Base-by-base conservation (phyloP, 768 basidiomycete genomes). In the Pleurotus giganteus region DNA sequence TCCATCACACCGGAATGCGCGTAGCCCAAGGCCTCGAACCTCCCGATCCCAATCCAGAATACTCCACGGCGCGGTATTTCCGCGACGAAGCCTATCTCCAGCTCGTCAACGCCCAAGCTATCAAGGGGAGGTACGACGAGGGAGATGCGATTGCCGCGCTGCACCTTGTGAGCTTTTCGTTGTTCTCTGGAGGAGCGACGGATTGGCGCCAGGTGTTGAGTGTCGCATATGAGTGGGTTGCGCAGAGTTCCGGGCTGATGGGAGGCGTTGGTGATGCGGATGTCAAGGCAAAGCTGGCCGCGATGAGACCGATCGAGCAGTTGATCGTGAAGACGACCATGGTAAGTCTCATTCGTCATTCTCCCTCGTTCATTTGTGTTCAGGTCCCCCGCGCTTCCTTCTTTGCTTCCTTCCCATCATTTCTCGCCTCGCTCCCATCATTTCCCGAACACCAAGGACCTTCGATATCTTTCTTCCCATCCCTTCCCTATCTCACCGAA, bases 91-190 rank as follows among this genome's bases (percentile, higher is more conserved):
- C 88, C n/a, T 74, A 76, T 39, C 80, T 79, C 59, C 83, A 85
- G 63, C 73, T 91, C 44, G 73, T 74, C 55, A 76, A 71, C 47
- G 77, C 80, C 53, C 84, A 80, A 63, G 77, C 80, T 52, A 69
- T 78, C 56, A 75, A 75, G 31, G 81, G 80, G 9, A 66, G 72
- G 24, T 82, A 86, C 71, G 74, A 73, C 37, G 88, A 88, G 55
- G 75, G 75, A 45, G 89, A 92, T 61, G 91, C 88, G 8, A 77
- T 87, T 59, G 90, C 91, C 3, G 89, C 91, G 4, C 65, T 91
- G 39, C 89, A 90, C 66, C 80, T 94, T 58, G 77, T 91, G 56
- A 82, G 79, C 62, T 90, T 85, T 67, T 87, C 86, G 41, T 75
- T 88, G 56, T 71, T 91, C 65, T 84, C 83, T 2, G 86, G 87